Conservation (phyloP, 345 rosid species). For the Erucastrum elatum region DNA sequence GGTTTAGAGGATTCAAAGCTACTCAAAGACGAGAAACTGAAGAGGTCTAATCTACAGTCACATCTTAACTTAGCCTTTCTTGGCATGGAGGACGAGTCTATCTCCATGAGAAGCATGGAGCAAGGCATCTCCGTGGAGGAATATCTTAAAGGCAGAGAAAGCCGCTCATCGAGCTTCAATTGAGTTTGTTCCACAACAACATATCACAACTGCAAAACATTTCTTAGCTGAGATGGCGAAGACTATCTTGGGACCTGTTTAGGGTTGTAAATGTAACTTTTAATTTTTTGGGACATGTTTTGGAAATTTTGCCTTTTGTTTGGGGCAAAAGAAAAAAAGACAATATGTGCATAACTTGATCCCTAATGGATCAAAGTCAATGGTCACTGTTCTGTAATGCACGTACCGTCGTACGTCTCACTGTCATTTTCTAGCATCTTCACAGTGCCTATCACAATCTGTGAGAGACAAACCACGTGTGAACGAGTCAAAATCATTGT, state of each 20-base stretch:
- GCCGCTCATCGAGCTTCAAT: constrained; percentile 82
- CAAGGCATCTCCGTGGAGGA: constrained; percentile 65
- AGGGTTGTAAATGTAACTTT: background rate
- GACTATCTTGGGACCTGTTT: background rate
- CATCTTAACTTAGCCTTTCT: constrained; percentile 79
- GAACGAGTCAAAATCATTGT: constrained; percentile 9
- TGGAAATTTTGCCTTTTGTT: background rate
- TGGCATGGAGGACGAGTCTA: constrained; percentile 58
- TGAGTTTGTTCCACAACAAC: constrained; percentile 32
- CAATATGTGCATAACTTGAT: background rate
- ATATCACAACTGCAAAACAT: background rate
- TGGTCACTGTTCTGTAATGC: constrained; percentile 1
- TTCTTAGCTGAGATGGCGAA: constrained; percentile 17
- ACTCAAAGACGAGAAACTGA: constrained; percentile 49
- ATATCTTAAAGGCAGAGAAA: constrained; percentile 82
- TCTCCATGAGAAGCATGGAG: constrained; percentile 64
- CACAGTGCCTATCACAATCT: constrained; percentile 23
- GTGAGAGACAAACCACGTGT: background rate
- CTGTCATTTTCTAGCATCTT: constrained; percentile 6
- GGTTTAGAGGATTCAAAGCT: constrained; percentile 46
- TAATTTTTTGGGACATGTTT: background rate
- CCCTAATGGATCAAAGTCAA: too few relatives aligned
- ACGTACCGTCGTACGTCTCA: background rate
- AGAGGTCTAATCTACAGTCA: constrained; percentile 65
- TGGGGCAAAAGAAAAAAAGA: too few relatives aligned